Base-by-base conservation (phyloP, 1,284 basidiomycete species). In the Takashimella tepidaria region DNA sequence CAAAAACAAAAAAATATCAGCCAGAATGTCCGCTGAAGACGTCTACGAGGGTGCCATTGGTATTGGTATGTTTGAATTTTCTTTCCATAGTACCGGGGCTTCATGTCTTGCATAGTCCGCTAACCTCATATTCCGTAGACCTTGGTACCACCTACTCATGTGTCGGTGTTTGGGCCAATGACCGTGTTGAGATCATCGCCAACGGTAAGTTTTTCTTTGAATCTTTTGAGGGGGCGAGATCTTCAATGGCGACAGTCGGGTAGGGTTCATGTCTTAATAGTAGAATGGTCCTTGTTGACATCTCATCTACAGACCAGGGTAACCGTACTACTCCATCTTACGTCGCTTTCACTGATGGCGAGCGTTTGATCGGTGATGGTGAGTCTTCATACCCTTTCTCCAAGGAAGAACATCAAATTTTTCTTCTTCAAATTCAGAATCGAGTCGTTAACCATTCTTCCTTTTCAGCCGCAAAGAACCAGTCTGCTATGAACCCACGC, bases 251-350 rank as follows among this genome's bases (percentile, higher is more conserved):
- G n/a, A n/a, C n/a, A n/a, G n/a, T n/a, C n/a, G n/a, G n/a, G n/a
- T n/a, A n/a, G n/a, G n/a, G n/a, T n/a, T n/a, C n/a, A n/a, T n/a
- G n/a, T n/a, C n/a, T n/a, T n/a, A n/a, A n/a, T n/a, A n/a, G n/a
- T n/a, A n/a, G n/a, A n/a, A n/a, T n/a, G n/a, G n/a, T n/a, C n/a
- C n/a, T n/a, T n/a, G 43, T 57, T 57, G 42, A 56, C 48, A 13
- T n/a, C n/a, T 19, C 5, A 22, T 19, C n/a, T 57, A 26, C 71
- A 90, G 90, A 79, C 74, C 79, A 96, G 88, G 95, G 93, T 74
- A 98, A 98, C 86, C 86, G 95, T 67, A 97, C 95, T 69, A 98
- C 95, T 55, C 95, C 95, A 55, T 98, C 95, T 66, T 98, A 98
- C 80, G 95, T 98, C 78, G 92, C 95, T 68, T 98, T 98, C 84